Base-by-base conservation (phyloP, 805 yeast genomes). In the Vanderwaltozyma verrucispora region DNA sequence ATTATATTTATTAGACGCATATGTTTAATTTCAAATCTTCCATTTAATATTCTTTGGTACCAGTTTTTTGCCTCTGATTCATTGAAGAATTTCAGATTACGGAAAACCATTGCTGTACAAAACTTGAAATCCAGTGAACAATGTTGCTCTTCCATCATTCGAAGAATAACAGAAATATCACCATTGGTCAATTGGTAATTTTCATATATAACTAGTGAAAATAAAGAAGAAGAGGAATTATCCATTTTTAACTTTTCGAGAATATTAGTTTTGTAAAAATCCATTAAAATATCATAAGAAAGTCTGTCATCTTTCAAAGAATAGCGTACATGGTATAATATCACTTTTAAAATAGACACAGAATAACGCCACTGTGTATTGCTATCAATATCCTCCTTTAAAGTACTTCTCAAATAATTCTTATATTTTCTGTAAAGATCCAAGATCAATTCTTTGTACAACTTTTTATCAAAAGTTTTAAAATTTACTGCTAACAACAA, bases 101-200 rank as follows among this genome's bases (percentile, higher is more conserved):
- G 42, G 5, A 49, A 35, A 1, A 56, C 45, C 56, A 58, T 51
- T 4, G 50, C 41, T 3, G 45, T 35, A 30, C 59, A 54, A 14
- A 51, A 39, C 14, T 51, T 50, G 27, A 56, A 54, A 17, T 51
- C 48, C 28, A 58, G 23, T 2, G 56, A 48, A 9, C 45, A 34
- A 3, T 45, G 35, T 13, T 38, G 26, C 20, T 36, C 16, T 7
- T 53, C 49, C 61, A 58, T 56, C 1, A 49, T n/a, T 3, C 28
- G 30, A 15, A 56, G 38, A 4, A 56, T 29, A 3, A 38, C 20
- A 3, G 41, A 28, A 5, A 53, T 30, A 25, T 58, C 53, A 5
- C 36, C 27, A 29, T 42, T 42, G 4, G 50, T 36, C 8, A 55
- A 24, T 2, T 40, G 31, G 21, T 38, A 11, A 18, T 53, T 49